Evolutionary conservation across 2,329 filamentous ascomycete genomes (phyloP).

Genomic region (Paecilomyces variotii): DNA sequence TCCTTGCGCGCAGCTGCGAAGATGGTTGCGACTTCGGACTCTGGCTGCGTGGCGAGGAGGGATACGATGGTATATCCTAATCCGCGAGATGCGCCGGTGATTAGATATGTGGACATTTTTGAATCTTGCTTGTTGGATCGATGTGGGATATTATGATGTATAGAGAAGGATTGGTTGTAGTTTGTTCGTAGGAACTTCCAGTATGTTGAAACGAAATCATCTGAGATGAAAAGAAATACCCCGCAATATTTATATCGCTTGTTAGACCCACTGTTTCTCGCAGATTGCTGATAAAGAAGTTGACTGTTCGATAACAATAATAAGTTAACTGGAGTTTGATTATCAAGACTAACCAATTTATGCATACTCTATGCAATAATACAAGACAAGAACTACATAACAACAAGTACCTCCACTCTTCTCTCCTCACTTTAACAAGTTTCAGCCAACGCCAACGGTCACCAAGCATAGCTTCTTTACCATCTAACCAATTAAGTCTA

Average conservation of each 20-base stretch:
- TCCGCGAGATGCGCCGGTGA: slow-evolving; percentile 28
- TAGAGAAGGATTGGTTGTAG: neutral
- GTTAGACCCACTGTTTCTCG: neutral
- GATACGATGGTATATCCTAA: slow-evolving; percentile 23
- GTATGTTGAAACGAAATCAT: too few relatives aligned
- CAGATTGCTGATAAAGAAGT: too few relatives aligned
- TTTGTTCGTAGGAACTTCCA: neutral
- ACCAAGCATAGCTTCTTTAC: neutral
- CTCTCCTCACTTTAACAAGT: too few relatives aligned
- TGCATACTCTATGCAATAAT: too few relatives aligned
- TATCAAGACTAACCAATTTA: too few relatives aligned
- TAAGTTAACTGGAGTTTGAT: too few relatives aligned
- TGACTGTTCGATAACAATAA: too few relatives aligned
- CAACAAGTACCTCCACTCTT: too few relatives aligned
- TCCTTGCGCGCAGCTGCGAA: slow-evolving; percentile 32
- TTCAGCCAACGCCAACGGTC: too few relatives aligned
- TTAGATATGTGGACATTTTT: slow-evolving; percentile 26
- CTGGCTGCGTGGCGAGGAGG: slow-evolving; percentile 19
- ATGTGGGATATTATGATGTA: neutral
- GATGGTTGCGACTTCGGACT: slow-evolving; percentile 26
- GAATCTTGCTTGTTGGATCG: neutral
- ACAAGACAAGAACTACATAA: too few relatives aligned
- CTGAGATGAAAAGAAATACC: neutral
- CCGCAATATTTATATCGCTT: neutral
- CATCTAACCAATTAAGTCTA: neutral